phyloP scores from a whole-genome alignment of 768 basidiomycete genomes.

The Hemileccinum rubropunctum region DNA sequence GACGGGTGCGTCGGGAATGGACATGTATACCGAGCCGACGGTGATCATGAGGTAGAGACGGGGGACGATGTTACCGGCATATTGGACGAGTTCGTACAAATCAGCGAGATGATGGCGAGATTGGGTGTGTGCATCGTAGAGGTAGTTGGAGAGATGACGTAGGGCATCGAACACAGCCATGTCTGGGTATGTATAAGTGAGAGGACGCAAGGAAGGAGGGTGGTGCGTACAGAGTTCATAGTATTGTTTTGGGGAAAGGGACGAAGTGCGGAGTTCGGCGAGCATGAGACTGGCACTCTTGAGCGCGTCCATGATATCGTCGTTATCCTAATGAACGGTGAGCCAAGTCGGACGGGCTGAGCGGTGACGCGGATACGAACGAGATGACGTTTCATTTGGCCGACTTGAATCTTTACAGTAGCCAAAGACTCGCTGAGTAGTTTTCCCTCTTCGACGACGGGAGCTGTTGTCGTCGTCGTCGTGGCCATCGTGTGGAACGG shows the following conservation, averaged over 20 bases:
- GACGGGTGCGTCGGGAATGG: slow-evolving; percentile 92
- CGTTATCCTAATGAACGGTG: slow-evolving; percentile 61
- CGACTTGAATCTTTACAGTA: slow-evolving; percentile 87
- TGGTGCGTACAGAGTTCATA: slow-evolving; percentile 85
- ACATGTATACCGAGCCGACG: slow-evolving; percentile 99
- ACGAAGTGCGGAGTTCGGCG: slow-evolving; percentile 90
- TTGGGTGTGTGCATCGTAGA: slow-evolving; percentile 92
- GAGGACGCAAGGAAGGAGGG: neutral
- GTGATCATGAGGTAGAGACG: slow-evolving; percentile 98
- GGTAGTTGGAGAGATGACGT: slow-evolving; percentile 91
- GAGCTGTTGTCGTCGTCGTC: slow-evolving; percentile 24
- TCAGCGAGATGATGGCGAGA: slow-evolving; percentile 95
- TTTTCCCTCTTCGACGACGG: slow-evolving; percentile 73
- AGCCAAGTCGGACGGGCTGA: neutral
- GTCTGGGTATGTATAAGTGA: slow-evolving; percentile 46
- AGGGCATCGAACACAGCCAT: slow-evolving; percentile 99
- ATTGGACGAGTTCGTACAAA: slow-evolving; percentile 99
- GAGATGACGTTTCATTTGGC: slow-evolving; percentile 93
- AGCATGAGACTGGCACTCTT: slow-evolving; percentile 98
- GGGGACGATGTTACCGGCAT: slow-evolving; percentile 94
- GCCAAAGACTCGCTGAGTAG: slow-evolving; percentile 80
- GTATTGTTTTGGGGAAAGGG: slow-evolving; percentile 94
- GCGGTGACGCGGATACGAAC: slow-evolving; percentile 42
- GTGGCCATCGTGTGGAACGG: slow-evolving; percentile 16
- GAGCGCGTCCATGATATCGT: slow-evolving; percentile 98